A percentile compares a stretch with the other conserved stretches of the same genome.
phyloP scores from a whole-genome alignment of 1,139 yeast species.

The Kodamaea sp. region DNA sequence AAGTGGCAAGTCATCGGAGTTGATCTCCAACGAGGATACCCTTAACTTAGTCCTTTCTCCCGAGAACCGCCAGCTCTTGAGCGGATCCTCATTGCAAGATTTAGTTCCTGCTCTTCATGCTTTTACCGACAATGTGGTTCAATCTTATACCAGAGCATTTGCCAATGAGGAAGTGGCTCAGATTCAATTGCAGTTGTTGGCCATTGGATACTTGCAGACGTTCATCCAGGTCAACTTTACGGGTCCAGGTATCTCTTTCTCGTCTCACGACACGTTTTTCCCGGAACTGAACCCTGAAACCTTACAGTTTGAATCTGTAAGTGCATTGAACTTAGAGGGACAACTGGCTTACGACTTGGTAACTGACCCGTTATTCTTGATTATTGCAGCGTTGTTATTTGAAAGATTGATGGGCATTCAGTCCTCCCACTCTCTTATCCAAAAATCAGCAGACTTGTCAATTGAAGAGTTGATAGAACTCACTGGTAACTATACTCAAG shows the following conservation, averaged over 20 bases:
- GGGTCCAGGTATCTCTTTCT: constrained; percentile 65
- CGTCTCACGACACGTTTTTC: constrained; percentile 35
- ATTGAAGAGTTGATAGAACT: constrained; percentile 23
- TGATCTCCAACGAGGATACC: constrained; percentile 18
- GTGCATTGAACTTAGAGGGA: constrained; percentile 55
- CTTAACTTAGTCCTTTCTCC: constrained; percentile 8
- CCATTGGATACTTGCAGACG: constrained; percentile 62
- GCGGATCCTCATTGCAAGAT: constrained; percentile 17
- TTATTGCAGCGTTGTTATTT: constrained; percentile 50
- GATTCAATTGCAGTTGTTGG: constrained; percentile 39
- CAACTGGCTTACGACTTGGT: constrained; percentile 63
- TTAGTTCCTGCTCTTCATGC: constrained; percentile 22
- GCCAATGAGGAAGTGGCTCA: constrained; percentile 13
- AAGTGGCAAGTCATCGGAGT: constrained; percentile 28
- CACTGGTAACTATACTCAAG: constrained; percentile 13
- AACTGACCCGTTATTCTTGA: constrained; percentile 54
- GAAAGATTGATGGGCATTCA: constrained; percentile 46
- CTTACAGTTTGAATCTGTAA: constrained; percentile 36
- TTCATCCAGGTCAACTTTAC: constrained; percentile 80
- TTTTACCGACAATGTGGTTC: constrained; percentile 21
- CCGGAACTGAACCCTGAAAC: constrained; percentile 19
- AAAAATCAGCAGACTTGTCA: constrained; percentile 18
- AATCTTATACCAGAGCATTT: constrained; percentile 13
- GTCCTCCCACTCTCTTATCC: constrained; percentile 29
- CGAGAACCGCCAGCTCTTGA: constrained; percentile 7